A percentile compares a stretch with the other conserved stretches of the same genome.
Conservation (phyloP, 805 yeast genomes). For the Kodamaea fukazawae region DNA sequence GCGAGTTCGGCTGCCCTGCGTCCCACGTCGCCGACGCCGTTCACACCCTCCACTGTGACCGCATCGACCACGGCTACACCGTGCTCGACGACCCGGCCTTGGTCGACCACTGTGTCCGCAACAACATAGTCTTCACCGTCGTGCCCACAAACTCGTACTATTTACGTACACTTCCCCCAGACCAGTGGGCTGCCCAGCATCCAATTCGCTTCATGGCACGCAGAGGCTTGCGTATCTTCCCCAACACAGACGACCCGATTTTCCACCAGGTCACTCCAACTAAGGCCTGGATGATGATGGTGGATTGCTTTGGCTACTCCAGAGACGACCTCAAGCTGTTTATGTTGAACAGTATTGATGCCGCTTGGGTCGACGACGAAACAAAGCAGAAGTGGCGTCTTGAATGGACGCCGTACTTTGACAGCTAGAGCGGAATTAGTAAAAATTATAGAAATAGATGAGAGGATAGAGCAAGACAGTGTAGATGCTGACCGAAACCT, state of each 20-base stretch:
- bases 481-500: background rate
- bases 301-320: slow-evolving; percentile 22
- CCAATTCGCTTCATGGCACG: slow-evolving; percentile 27
- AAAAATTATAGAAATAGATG: background rate
- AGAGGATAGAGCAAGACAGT: background rate
- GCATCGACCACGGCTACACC: slow-evolving; percentile 31
- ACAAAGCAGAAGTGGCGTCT: slow-evolving; percentile 15
- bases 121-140: slow-evolving; percentile 22
- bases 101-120: slow-evolving; percentile 19
- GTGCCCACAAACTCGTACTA: slow-evolving; percentile 33
- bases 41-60: slow-evolving; percentile 19
- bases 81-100: slow-evolving; percentile 22
- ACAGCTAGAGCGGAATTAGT: background rate
- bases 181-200: slow-evolving; percentile 28
- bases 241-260: slow-evolving; percentile 31
- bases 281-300: slow-evolving; percentile 30
- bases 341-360: slow-evolving; percentile 24
- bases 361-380: slow-evolving; percentile 22
- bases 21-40: slow-evolving; percentile 24
- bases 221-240: slow-evolving; percentile 24
- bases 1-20: slow-evolving; percentile 28
- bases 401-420: slow-evolving; percentile 16
- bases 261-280: slow-evolving; percentile 28
- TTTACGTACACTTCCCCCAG: slow-evolving; percentile 21
- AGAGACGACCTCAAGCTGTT: slow-evolving; percentile 19